A percentile compares a stretch with the other conserved stretches of the same genome.
Evolutionary conservation across 768 basidiomycete species (phyloP).

Genomic region (Floccularia luteovirens): DNA sequence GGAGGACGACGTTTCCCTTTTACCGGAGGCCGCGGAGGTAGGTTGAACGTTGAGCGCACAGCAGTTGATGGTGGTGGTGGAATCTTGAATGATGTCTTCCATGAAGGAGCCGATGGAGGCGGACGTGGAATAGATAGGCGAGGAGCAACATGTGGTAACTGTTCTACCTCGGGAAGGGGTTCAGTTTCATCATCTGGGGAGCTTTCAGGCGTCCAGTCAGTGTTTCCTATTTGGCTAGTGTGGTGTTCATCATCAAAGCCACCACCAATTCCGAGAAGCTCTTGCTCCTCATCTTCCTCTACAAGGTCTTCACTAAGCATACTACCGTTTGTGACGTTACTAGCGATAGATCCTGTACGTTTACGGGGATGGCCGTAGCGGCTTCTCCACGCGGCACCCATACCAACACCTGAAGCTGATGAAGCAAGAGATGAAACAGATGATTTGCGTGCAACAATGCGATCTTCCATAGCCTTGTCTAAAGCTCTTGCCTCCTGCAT

Average conservation of each 20-base stretch:
- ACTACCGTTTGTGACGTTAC: slow-evolving; percentile 59
- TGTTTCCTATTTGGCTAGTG: slow-evolving; percentile 14
- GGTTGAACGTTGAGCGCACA: slow-evolving; percentile 41
- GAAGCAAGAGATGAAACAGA: slow-evolving; percentile 61
- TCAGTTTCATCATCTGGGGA: slow-evolving; percentile 37
- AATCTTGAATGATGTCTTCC: slow-evolving; percentile 51
- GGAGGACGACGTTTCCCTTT: slow-evolving; percentile 57
- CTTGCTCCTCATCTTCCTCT: slow-evolving; percentile 76
- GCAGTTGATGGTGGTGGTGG: slow-evolving; percentile 48
- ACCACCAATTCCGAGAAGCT: slow-evolving; percentile 61
- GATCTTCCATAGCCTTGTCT: slow-evolving; percentile 85
- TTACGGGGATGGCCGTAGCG: slow-evolving; percentile 61
- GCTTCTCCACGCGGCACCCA: slow-evolving; percentile 59
- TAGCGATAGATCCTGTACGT: slow-evolving; percentile 71
- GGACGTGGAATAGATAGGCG: slow-evolving; percentile 17
- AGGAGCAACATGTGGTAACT: slow-evolving; percentile 11
- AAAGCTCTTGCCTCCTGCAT: slow-evolving; percentile 77
- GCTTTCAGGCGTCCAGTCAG: slow-evolving; percentile 30
- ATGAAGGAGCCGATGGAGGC: slow-evolving; percentile 49
- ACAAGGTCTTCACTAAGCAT: slow-evolving; percentile 74
- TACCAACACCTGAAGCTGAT: slow-evolving; percentile 47
- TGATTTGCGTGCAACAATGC: slow-evolving; percentile 65
- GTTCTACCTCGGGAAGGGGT: slow-evolving; percentile 13
- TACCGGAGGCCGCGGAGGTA: slow-evolving; percentile 19
- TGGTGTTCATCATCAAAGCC: slow-evolving; percentile 46